Conservation (phyloP, 768 basidiomycete species). For the Termitomyces sp. region DNA sequence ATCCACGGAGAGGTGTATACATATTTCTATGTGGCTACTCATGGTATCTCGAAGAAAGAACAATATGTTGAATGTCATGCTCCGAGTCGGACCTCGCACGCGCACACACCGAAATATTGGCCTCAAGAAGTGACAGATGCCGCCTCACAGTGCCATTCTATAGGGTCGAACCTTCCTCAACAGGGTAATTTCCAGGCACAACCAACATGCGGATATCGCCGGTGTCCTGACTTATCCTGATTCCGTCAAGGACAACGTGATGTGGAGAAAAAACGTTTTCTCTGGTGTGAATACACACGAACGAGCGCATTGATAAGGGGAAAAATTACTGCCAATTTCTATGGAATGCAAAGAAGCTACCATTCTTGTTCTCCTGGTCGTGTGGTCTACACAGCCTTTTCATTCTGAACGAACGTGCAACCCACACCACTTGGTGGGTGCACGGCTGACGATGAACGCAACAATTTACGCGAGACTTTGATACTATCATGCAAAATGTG, state of each 20-base stretch:
- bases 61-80: neutral
- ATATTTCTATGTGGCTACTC: neutral
- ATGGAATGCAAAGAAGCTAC: neutral
- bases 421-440: neutral
- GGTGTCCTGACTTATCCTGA: constrained; percentile 2
- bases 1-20: constrained; percentile 1
- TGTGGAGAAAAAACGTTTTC: constrained; percentile 4
- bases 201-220: neutral
- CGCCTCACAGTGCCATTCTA: constrained; percentile 6
- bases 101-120: neutral
- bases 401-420: neutral
- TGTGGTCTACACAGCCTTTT: neutral
- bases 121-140: constrained; percentile 5
- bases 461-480: neutral
- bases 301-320: neutral
- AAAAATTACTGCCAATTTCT: neutral
- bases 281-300: neutral
- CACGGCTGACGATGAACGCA: neutral
- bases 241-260: constrained; percentile 1
- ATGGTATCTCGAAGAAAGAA: neutral
- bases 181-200: constrained; percentile 2
- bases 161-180: constrained; percentile 7
- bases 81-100: constrained; percentile 13
- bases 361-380: neutral
- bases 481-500: constrained; percentile 1